phyloP scores from a whole-genome alignment of 805 yeast species.

The Ogataea ganodermae region DNA sequence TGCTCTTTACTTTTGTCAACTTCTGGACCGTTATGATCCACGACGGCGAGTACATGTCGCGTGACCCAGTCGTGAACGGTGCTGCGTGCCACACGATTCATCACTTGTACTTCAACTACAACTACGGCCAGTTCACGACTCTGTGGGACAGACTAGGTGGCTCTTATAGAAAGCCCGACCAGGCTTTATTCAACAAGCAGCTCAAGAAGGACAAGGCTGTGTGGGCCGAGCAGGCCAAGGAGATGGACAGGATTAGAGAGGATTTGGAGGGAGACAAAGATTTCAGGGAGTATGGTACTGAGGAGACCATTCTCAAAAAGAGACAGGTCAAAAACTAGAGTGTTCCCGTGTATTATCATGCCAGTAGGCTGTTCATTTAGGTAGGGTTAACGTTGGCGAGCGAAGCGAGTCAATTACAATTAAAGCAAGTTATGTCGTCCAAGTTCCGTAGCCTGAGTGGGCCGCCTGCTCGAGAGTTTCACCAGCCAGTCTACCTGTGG shows the following conservation, averaged over 20 bases:
- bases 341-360: no score
- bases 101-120: slow-evolving; percentile 95
- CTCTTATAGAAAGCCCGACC: slow-evolving; percentile 90
- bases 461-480: no score
- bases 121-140: slow-evolving; percentile 97
- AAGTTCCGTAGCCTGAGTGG: no score
- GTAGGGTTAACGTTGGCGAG: no score
- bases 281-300: slow-evolving; percentile 70
- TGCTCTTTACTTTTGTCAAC: slow-evolving; percentile 86
- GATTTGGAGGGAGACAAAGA: slow-evolving; percentile 81
- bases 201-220: slow-evolving; percentile 57
- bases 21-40: slow-evolving; percentile 99
- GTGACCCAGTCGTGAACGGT: slow-evolving; percentile 93
- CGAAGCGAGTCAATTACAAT: background rate
- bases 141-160: slow-evolving; percentile 97
- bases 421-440: background rate
- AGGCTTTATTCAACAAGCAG: slow-evolving; percentile 71
- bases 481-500: no score
- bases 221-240: slow-evolving; percentile 69
- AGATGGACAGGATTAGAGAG: slow-evolving; percentile 77
- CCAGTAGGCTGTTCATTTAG: no score
- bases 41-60: slow-evolving; percentile 93
- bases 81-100: slow-evolving; percentile 98
- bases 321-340: slow-evolving; percentile 11
- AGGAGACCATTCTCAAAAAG: slow-evolving; percentile 37